A percentile compares a stretch with the other conserved stretches of the same genome.
Evolutionary conservation across 1,284 basidiomycete species (phyloP).

Genomic region (Tylopilus sp.): DNA sequence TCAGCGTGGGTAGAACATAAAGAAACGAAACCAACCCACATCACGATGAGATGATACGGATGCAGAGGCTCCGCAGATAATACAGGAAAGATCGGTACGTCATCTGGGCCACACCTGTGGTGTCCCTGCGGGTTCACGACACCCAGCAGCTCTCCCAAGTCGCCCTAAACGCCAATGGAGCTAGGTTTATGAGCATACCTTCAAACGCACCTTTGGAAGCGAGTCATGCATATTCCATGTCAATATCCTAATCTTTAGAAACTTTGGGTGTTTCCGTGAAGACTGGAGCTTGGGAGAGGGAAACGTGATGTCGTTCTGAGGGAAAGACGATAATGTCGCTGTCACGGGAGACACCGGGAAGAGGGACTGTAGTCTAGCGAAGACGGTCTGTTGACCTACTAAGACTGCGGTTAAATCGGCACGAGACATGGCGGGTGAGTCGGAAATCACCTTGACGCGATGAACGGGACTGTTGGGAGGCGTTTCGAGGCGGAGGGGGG

Average conservation of each 20-base stretch:
- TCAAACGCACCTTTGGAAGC: conserved; percentile 56
- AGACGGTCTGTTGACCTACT: conserved; percentile 37
- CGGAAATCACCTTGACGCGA: conserved; percentile 25
- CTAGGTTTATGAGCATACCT: not conserved
- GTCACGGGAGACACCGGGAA: conserved; percentile 35
- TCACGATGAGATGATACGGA: conserved; percentile 77
- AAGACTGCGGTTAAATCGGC: conserved; percentile 1
- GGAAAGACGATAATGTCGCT: conserved; percentile 11
- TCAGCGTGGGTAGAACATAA: conserved; percentile 15
- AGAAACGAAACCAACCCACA: conserved; percentile 45
- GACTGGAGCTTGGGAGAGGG: conserved; percentile 25
- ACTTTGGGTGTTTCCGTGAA: conserved; percentile 36
- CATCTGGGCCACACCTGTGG: conserved; percentile 26
- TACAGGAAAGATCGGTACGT: conserved; percentile 41
- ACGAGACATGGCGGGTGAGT: conserved; percentile 1
- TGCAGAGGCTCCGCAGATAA: conserved; percentile 54
- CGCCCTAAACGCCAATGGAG: conserved; percentile 47
- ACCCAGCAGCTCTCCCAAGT: conserved; percentile 72
- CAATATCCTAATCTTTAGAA: conserved; percentile 48
- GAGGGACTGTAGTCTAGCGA: conserved; percentile 43
- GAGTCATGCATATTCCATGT: conserved; percentile 81
- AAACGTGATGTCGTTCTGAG: conserved; percentile 19
- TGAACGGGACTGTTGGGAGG: conserved; percentile 17
- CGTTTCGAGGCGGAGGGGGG: conserved; percentile 19
- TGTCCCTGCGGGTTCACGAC: conserved; percentile 51